Conservation (phyloP, 371 early-diverging fungal species). For the Cokeromyces recurvatus region DNA sequence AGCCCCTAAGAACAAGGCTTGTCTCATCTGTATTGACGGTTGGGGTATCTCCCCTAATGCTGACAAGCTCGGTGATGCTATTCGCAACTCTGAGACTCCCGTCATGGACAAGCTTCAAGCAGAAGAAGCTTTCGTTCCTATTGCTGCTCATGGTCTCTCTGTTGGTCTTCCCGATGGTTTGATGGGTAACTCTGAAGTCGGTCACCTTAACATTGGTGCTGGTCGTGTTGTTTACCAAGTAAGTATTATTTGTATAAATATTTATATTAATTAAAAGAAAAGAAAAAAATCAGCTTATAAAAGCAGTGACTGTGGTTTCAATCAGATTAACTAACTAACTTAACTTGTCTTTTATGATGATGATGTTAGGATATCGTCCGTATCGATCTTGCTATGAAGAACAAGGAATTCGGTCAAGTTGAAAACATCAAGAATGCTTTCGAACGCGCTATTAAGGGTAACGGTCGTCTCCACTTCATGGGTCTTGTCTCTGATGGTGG, state of each 20-base stretch:
- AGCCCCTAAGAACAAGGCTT: slow-evolving; percentile 56
- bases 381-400: slow-evolving; percentile 86
- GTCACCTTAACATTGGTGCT: slow-evolving; percentile 99
- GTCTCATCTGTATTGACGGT: slow-evolving; percentile 88
- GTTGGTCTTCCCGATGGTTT: slow-evolving; percentile 98
- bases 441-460: slow-evolving; percentile 78
- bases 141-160: slow-evolving; percentile 95
- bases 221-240: slow-evolving; percentile 98
- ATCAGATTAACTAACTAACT: not conserved
- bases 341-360: not conserved
- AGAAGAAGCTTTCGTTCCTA: slow-evolving; percentile 66
- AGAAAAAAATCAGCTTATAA: not conserved
- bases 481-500: slow-evolving; percentile 99
- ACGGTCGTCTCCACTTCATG: slow-evolving; percentile 92
- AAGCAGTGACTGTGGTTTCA: slow-evolving; percentile 5
- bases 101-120: slow-evolving; percentile 83
- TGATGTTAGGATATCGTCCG: slow-evolving; percentile 88
- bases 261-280: not conserved
- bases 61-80: slow-evolving; percentile 85
- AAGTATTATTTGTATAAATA: slow-evolving; percentile 5
- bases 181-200: slow-evolving; percentile 99
- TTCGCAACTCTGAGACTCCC: slow-evolving; percentile 91
- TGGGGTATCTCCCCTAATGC: slow-evolving; percentile 87
- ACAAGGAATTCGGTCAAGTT: slow-evolving; percentile 71
- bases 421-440: slow-evolving; percentile 80